Percentiles rank a stretch among this genome's conserved stretches.
These are phyloP conservation scores for Metschnikowia similis DNA, from an alignment of 805 yeast species.

Conservation along the genomic window DNA sequence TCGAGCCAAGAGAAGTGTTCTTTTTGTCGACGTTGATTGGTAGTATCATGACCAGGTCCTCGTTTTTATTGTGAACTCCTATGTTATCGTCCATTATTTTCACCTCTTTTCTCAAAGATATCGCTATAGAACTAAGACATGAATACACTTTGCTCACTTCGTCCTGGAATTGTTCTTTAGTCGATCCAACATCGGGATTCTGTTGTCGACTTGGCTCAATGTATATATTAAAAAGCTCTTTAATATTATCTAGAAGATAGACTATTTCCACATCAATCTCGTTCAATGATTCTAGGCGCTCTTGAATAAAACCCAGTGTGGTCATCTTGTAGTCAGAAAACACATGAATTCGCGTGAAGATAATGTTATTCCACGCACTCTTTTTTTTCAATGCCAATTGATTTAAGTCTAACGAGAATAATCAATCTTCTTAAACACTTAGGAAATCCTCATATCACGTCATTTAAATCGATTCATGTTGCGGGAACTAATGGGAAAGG, in stretches of 20 bases:
- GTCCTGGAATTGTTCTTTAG: slow-evolving; percentile 37
- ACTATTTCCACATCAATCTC: slow-evolving; percentile 52
- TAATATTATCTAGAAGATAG: slow-evolving; percentile 45
- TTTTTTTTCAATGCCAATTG: slow-evolving; percentile 22
- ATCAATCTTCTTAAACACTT: slow-evolving; percentile 34
- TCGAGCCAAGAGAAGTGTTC: slow-evolving; percentile 62
- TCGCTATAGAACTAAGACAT: slow-evolving; percentile 55
- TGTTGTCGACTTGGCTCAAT: slow-evolving; percentile 26
- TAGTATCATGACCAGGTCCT: slow-evolving; percentile 48
- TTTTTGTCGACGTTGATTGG: slow-evolving; percentile 69
- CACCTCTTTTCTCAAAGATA: slow-evolving; percentile 61
- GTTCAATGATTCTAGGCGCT: slow-evolving; percentile 49
- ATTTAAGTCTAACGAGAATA: slow-evolving; percentile 35
- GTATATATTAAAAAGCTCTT: slow-evolving; percentile 43
- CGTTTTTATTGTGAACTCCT: slow-evolving; percentile 43
- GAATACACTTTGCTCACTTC: slow-evolving; percentile 48
- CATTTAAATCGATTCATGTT: slow-evolving; percentile 71
- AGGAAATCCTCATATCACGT: slow-evolving; percentile 62
- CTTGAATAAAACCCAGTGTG: slow-evolving; percentile 35
- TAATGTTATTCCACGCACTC: slow-evolving; percentile 4
- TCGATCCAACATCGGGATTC: slow-evolving; percentile 18
- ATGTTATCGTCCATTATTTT: slow-evolving; percentile 57
- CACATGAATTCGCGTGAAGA: neutral
- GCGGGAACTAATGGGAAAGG: slow-evolving; percentile 99
- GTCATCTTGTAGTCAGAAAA: slow-evolving; percentile 5